These are phyloP conservation scores for Lecanicillium sp. DNA, from an alignment of 2,329 filamentous ascomycete genomes.

Conservation along the genomic window DNA sequence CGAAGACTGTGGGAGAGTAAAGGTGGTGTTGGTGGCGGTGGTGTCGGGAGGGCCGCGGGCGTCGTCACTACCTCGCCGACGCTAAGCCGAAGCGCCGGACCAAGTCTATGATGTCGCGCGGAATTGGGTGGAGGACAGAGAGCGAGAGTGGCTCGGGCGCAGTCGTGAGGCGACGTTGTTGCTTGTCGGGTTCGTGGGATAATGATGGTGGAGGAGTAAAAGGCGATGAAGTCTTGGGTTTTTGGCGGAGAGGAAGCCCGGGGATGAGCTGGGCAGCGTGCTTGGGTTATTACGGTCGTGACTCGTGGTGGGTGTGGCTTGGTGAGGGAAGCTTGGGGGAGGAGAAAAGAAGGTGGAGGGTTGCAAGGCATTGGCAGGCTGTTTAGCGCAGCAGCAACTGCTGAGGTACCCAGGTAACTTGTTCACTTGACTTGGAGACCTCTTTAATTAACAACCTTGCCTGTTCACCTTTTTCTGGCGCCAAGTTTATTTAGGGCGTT, in stretches of 20 bases:
- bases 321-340: neutral
- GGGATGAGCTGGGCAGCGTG: neutral
- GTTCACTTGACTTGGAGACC: neutral
- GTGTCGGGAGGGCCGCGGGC: slow-evolving; percentile 6
- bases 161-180: neutral
- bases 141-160: too few species aligned
- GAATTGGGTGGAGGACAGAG: neutral
- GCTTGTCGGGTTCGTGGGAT: neutral
- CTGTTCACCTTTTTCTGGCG: too few species aligned
- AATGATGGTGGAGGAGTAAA: neutral
- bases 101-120: slow-evolving; percentile 12
- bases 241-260: slow-evolving; percentile 1
- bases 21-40: neutral
- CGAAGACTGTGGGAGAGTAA: slow-evolving; percentile 1
- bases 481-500: too few species aligned
- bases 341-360: neutral
- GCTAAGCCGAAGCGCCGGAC: slow-evolving; percentile 12
- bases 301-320: slow-evolving; percentile 13
- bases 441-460: too few species aligned
- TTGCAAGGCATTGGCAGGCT: neutral
- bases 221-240: neutral
- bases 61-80: slow-evolving; percentile 13
- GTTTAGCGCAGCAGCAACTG: too few species aligned
- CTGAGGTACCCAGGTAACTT: neutral
- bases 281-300: neutral